Evolutionary conservation across 352 stramenopile species (phyloP).

Genomic region (Phytophthora kernoviae): DNA sequence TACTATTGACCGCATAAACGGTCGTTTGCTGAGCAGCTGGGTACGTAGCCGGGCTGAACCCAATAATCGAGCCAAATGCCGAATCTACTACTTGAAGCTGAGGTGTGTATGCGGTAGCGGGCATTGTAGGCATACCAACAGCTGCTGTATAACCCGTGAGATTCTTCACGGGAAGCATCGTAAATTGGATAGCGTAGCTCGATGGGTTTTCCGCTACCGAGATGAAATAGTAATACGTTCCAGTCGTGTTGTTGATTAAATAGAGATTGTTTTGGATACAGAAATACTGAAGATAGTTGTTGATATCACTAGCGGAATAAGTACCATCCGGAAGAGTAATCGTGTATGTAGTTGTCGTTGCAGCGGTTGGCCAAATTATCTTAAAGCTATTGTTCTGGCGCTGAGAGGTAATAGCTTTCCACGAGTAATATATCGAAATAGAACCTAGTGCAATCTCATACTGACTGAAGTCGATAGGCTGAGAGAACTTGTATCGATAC

Average conservation of each 20-base stretch:
- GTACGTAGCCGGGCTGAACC: conserved; percentile 9
- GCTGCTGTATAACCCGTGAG: too few species aligned
- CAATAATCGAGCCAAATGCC: conserved; percentile 17
- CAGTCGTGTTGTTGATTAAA: too few species aligned
- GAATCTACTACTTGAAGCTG: conserved; percentile 12
- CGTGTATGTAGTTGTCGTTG: too few species aligned
- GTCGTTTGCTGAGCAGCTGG: conserved; percentile 6
- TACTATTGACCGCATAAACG: conserved; percentile 21
- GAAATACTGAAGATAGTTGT: too few species aligned
- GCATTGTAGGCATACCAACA: conserved; percentile 10
- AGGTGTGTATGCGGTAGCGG: conserved; percentile 7
- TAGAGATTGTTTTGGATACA: too few species aligned
- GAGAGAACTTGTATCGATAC: neutral
- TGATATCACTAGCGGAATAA: too few species aligned
- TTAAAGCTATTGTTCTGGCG: conserved; percentile 13
- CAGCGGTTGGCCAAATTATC: too few species aligned
- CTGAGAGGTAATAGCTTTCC: conserved; percentile 2
- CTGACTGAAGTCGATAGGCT: conserved; percentile 1
- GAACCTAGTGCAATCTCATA: conserved; percentile 1
- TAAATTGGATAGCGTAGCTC: too few species aligned
- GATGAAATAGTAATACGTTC: too few species aligned
- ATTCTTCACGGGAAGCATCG: too few species aligned
- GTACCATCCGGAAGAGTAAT: too few species aligned
- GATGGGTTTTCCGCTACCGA: too few species aligned
- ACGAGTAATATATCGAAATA: conserved; percentile 3